Evolutionary conservation across 73 alveolate genomes (phyloP).

Genomic region (Blepharisma japonicum): DNA sequence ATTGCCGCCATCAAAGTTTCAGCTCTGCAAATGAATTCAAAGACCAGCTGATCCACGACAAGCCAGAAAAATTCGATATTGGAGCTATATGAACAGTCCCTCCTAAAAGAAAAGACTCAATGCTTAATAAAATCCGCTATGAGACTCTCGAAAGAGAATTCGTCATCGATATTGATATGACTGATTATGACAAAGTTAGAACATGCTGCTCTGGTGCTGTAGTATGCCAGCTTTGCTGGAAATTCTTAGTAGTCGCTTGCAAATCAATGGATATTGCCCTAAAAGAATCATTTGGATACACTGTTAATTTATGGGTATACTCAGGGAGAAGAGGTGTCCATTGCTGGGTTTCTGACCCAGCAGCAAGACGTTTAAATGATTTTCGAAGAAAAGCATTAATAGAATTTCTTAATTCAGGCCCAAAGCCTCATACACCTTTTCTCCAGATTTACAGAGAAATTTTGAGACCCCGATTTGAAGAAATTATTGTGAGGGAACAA

Average conservation of each 20-base stretch:
- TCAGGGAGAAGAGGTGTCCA: slow-evolving; percentile 99
- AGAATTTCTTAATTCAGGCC: slow-evolving; percentile 53
- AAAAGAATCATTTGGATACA: slow-evolving; percentile 90
- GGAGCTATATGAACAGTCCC: slow-evolving; percentile 84
- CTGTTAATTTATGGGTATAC: slow-evolving; percentile 83
- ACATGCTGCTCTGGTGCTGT: slow-evolving; percentile 95
- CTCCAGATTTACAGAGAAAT: neutral
- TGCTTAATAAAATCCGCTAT: slow-evolving; percentile 8
- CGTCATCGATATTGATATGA: slow-evolving; percentile 98
- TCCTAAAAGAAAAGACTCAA: slow-evolving; percentile 65
- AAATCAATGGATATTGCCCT: slow-evolving; percentile 68
- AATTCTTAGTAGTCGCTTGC: slow-evolving; percentile 86
- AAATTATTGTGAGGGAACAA: slow-evolving; percentile 17
- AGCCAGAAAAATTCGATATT: slow-evolving; percentile 90
- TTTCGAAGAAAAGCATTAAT: slow-evolving; percentile 88
- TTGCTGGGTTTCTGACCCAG: slow-evolving; percentile 95
- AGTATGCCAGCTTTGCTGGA: slow-evolving; percentile 95
- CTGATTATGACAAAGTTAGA: slow-evolving; percentile 95
- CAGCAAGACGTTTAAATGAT: slow-evolving; percentile 79
- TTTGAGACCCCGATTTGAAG: neutral
- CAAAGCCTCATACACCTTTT: slow-evolving; percentile 15
- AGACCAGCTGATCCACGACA: slow-evolving; percentile 51
- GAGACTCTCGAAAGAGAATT: slow-evolving; percentile 77
- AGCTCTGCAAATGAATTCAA: slow-evolving; percentile 66
- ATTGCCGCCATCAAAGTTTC: slow-evolving; percentile 79